A percentile compares a stretch with the other conserved stretches of the same genome.
These are phyloP conservation scores for Ogataea glucozyma DNA, from an alignment of 805 yeast species.

Conservation along the genomic window DNA sequence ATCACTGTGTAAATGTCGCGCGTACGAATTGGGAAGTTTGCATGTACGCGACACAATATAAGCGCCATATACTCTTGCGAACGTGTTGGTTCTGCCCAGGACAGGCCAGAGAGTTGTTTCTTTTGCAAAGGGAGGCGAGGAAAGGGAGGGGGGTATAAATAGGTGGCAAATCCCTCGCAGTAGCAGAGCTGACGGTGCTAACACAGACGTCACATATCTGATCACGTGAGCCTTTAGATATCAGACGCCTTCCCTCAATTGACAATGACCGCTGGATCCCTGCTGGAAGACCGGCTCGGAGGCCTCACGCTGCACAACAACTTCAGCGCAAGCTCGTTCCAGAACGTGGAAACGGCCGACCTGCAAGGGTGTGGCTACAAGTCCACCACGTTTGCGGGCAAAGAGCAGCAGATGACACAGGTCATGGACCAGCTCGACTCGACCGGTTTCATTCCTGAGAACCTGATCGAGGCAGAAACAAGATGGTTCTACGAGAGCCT, in stretches of 20 bases:
- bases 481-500: slow-evolving; percentile 84
- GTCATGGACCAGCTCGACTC: slow-evolving; percentile 81
- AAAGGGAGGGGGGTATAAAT: neutral
- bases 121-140: neutral
- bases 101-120: neutral
- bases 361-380: slow-evolving; percentile 58
- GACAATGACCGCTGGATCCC: slow-evolving; percentile 1
- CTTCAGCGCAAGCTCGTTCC: slow-evolving; percentile 37
- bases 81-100: neutral
- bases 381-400: slow-evolving; percentile 74
- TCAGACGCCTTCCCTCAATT: too few relatives aligned
- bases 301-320: slow-evolving; percentile 37
- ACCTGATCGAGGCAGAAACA: slow-evolving; percentile 80
- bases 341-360: slow-evolving; percentile 34
- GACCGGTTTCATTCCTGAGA: slow-evolving; percentile 87
- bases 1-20: too few relatives aligned
- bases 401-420: slow-evolving; percentile 73
- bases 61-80: neutral
- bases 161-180: too few relatives aligned
- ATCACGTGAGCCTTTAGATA: too few relatives aligned
- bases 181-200: too few relatives aligned
- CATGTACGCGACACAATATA: neutral
- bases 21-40: too few relatives aligned
- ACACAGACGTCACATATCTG: too few relatives aligned
- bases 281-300: slow-evolving; percentile 16